phyloP scores from a whole-genome alignment of 306 rosid genomes.

The Quillaja saponaria region DNA sequence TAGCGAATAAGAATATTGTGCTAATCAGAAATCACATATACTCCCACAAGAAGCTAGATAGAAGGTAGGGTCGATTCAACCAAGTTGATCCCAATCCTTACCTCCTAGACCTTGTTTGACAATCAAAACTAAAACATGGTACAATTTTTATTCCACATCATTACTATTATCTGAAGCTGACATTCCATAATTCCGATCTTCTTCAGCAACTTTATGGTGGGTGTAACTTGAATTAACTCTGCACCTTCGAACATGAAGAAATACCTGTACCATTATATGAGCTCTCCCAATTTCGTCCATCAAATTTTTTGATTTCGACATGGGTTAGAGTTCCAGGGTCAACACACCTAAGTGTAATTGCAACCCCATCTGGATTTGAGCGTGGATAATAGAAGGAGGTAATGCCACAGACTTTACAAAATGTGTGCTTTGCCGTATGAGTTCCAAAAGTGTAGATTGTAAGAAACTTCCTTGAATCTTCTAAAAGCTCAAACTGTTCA shows the following conservation, averaged over 20 bases:
- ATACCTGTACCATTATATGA: conserved; percentile 32
- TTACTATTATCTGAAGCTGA: no score
- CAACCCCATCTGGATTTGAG: conserved; percentile 87
- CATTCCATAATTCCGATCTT: no score
- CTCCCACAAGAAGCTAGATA: no score
- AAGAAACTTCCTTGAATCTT: conserved; percentile 58
- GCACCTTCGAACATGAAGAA: conserved; percentile 52
- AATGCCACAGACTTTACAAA: conserved; percentile 83
- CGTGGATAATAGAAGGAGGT: conserved; percentile 84
- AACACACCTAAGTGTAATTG: conserved; percentile 67
- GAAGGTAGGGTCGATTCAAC: no score
- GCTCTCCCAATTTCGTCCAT: conserved; percentile 76
- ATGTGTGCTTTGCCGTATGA: conserved; percentile 81
- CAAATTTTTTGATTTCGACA: conserved; percentile 55
- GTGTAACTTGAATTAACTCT: conserved; percentile 22
- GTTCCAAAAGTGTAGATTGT: conserved; percentile 78
- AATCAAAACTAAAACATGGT: no score
- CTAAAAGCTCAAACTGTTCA: conserved; percentile 58
- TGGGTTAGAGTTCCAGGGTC: conserved; percentile 71
- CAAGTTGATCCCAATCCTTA: no score
- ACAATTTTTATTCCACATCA: no score
- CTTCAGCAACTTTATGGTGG: no score
- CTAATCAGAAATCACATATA: no score
- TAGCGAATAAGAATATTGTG: no score
- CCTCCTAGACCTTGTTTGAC: no score